Conservation (phyloP, 2,329 filamentous ascomycete species). For the Aspergillus tamarii region DNA sequence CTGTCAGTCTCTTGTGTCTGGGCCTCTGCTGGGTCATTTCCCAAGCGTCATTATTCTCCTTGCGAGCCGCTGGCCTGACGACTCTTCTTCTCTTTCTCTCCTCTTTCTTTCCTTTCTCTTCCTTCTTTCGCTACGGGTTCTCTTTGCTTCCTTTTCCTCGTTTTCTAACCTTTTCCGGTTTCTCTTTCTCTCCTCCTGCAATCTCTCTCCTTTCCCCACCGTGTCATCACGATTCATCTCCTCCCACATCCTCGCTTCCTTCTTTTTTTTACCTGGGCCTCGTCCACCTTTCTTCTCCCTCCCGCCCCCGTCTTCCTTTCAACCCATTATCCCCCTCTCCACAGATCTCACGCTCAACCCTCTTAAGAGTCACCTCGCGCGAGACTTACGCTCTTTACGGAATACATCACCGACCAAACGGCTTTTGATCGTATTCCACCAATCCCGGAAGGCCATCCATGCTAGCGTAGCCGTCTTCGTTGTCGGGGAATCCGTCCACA, state of each 20-base stretch:
- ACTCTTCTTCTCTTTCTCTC: conserved; percentile 19
- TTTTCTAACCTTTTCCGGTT: conserved; percentile 6
- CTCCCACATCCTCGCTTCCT: conserved; percentile 12
- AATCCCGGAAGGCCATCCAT: not conserved
- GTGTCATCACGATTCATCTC: conserved; percentile 21
- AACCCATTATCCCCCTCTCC: not conserved
- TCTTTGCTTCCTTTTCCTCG: conserved; percentile 13
- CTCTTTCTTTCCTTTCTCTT: conserved; percentile 19
- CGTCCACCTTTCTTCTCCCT: conserved; percentile 20
- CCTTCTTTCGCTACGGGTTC: not conserved
- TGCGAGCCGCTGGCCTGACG: conserved; percentile 5
- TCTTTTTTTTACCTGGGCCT: conserved; percentile 11
- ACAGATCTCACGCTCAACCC: conserved; percentile 4
- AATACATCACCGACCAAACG: not conserved
- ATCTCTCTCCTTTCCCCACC: conserved; percentile 20
- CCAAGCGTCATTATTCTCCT: conserved; percentile 23
- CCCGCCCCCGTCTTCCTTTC: conserved; percentile 15
- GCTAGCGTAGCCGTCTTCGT: not conserved
- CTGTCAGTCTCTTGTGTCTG: conserved; percentile 17
- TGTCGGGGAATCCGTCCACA: not conserved
- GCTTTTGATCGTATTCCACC: conserved; percentile 1
- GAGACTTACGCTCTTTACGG: conserved; percentile 6
- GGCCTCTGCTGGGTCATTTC: conserved; percentile 20
- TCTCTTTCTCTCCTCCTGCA: conserved; percentile 7
- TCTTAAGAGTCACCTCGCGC: conserved; percentile 1